Evolutionary conservation across 345 rosid genomes (phyloP).

Genomic region (Lepidium sativum): DNA sequence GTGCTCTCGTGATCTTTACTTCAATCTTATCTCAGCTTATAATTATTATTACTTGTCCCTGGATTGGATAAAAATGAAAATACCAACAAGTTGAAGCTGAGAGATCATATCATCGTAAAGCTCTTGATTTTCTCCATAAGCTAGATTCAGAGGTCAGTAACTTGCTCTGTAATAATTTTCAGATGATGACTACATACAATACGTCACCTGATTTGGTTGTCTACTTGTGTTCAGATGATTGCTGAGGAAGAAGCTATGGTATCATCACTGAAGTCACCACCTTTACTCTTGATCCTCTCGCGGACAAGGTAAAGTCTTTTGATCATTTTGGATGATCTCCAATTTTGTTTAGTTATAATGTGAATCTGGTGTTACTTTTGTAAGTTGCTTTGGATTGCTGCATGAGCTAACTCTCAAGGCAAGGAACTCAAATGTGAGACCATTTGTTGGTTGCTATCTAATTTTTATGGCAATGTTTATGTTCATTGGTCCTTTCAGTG

Average conservation of each 20-base stretch:
- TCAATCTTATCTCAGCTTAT: not conserved
- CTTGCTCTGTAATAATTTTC: not conserved
- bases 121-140: conserved; percentile 63
- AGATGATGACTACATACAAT: not conserved
- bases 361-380: not conserved
- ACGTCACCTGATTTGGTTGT: not conserved
- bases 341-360: no score
- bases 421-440: not conserved
- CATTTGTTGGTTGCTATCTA: not conserved
- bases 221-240: conserved; percentile 23
- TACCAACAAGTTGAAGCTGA: conserved; percentile 73
- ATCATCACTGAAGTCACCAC: conserved; percentile 22
- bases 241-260: conserved; percentile 22
- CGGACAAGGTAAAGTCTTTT: no score
- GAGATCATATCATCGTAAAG: conserved; percentile 65
- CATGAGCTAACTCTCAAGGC: not conserved
- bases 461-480: not conserved
- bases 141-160: conserved; percentile 64
- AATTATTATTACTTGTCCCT: not conserved
- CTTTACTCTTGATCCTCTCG: no score
- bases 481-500: conserved; percentile 39
- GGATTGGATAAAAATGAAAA: not conserved
- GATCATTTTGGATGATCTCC: no score
- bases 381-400: not conserved
- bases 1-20: conserved; percentile 39